phyloP scores from a whole-genome alignment of 176 grass and related monocot species.

The Bothriochloa decipiens region DNA sequence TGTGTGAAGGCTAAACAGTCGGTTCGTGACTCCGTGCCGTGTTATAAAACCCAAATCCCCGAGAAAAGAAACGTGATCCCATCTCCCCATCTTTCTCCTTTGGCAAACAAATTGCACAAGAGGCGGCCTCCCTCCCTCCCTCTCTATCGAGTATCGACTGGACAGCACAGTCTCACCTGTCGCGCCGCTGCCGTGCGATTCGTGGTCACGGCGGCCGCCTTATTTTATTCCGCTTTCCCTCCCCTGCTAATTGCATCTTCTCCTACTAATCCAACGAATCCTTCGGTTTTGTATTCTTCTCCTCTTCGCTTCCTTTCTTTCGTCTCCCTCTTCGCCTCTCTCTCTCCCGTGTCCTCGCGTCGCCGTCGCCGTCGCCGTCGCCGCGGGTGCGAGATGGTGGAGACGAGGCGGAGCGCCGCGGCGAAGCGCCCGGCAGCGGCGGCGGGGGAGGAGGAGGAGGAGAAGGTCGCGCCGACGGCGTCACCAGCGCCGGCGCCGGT shows the following conservation, averaged over 20 bases:
- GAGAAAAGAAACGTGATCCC: neutral
- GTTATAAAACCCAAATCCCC: neutral
- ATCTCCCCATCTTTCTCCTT: neutral
- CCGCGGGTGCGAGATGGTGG: slow-evolving; percentile 35
- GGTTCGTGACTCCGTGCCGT: too few relatives aligned
- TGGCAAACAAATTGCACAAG: neutral
- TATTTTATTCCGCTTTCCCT: slow-evolving; percentile 5
- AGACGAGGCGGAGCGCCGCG: slow-evolving; percentile 58
- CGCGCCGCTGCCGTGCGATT: slow-evolving; percentile 11
- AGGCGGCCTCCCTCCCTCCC: too few relatives aligned
- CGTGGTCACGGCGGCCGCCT: slow-evolving; percentile 15
- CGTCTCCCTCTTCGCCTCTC: slow-evolving; percentile 29
- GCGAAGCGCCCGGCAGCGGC: slow-evolving; percentile 48
- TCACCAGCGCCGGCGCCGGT: neutral
- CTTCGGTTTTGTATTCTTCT: slow-evolving; percentile 30
- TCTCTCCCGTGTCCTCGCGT: slow-evolving; percentile 30
- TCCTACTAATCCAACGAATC: slow-evolving; percentile 27
- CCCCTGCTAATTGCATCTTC: slow-evolving; percentile 17
- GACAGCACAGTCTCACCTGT: slow-evolving; percentile 50
- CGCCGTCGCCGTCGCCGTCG: too few relatives aligned
- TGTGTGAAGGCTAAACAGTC: too few relatives aligned
- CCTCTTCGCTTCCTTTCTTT: slow-evolving; percentile 13
- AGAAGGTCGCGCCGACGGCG: slow-evolving; percentile 43
- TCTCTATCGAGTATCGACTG: neutral
- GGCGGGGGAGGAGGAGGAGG: slow-evolving; percentile 7